Evolutionary conservation across 2,329 filamentous ascomycete genomes (phyloP).

Genomic region (Penicillium decumbens): DNA sequence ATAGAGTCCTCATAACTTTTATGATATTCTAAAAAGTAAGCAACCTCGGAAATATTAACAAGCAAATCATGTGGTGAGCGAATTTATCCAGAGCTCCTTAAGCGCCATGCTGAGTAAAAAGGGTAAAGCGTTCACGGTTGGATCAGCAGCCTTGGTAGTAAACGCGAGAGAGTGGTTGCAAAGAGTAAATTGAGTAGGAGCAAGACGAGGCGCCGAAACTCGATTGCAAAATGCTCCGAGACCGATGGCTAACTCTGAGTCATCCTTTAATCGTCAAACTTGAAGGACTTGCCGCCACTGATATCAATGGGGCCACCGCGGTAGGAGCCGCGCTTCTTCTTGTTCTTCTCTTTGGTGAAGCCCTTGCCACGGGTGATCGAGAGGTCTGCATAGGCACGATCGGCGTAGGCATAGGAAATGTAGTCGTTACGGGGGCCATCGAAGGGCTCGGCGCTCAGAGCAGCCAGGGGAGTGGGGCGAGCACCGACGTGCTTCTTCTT

Average conservation of each 20-base stretch:
- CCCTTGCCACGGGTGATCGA: slow-evolving; percentile 91
- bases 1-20: slow-evolving; percentile 1
- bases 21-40: slow-evolving; percentile 8
- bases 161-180: not conserved
- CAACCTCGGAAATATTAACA: slow-evolving; percentile 5
- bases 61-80: slow-evolving; percentile 2
- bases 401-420: slow-evolving; percentile 78
- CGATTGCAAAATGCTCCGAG: not conserved
- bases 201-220: not conserved
- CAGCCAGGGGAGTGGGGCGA: slow-evolving; percentile 69
- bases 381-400: slow-evolving; percentile 80
- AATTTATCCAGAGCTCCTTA: slow-evolving; percentile 22
- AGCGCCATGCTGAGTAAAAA: slow-evolving; percentile 30
- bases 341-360: slow-evolving; percentile 99
- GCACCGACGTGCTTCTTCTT: slow-evolving; percentile 46
- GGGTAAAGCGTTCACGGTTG: not conserved
- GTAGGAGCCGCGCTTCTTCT: slow-evolving; percentile 90
- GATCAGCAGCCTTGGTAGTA: not conserved
- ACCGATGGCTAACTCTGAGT: too few species aligned
- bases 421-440: slow-evolving; percentile 75
- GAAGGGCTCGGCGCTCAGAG: slow-evolving; percentile 66
- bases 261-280: slow-evolving; percentile 74
- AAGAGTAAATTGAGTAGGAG: not conserved
- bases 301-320: slow-evolving; percentile 85
- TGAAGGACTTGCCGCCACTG: slow-evolving; percentile 74